Percentiles rank a stretch among this genome's conserved stretches.
Conservation (phyloP, 192 early-diverging fungal species). For the Rhizoclosmatium sp. region DNA sequence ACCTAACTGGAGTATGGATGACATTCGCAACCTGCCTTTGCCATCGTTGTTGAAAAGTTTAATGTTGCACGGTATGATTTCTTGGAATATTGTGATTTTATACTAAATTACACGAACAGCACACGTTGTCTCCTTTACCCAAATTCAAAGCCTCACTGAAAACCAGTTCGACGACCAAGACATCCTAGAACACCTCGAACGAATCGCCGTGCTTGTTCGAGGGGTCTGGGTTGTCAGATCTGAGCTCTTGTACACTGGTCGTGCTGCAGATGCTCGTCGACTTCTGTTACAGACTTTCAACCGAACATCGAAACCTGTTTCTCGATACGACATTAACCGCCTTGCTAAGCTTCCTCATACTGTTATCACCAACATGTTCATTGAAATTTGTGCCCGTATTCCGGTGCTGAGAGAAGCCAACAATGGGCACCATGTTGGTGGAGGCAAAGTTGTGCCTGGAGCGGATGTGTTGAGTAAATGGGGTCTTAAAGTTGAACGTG, state of each 20-base stretch:
- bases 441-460: neutral
- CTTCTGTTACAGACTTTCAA: constrained; percentile 48
- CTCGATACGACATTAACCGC: constrained; percentile 23
- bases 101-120: constrained; percentile 25
- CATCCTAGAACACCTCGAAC: constrained; percentile 36
- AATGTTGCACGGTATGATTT: constrained; percentile 44
- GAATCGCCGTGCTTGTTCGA: constrained; percentile 46
- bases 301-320: constrained; percentile 6
- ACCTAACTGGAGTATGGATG: constrained; percentile 30
- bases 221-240: constrained; percentile 55
- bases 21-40: constrained; percentile 42
- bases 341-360: constrained; percentile 32
- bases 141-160: constrained; percentile 35
- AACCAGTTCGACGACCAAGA: constrained; percentile 33
- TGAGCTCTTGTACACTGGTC: constrained; percentile 53
- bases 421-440: constrained; percentile 13
- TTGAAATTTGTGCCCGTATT: constrained; percentile 35
- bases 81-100: neutral
- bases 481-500: constrained; percentile 27
- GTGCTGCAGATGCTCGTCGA: constrained; percentile 47
- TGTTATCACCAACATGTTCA: constrained; percentile 33
- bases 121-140: constrained; percentile 44
- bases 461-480: constrained; percentile 4
- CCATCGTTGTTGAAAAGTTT: constrained; percentile 39
- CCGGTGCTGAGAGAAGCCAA: neutral